Conservation (phyloP, 2,329 filamentous ascomycete species). For the Aspergillus neoniger region DNA sequence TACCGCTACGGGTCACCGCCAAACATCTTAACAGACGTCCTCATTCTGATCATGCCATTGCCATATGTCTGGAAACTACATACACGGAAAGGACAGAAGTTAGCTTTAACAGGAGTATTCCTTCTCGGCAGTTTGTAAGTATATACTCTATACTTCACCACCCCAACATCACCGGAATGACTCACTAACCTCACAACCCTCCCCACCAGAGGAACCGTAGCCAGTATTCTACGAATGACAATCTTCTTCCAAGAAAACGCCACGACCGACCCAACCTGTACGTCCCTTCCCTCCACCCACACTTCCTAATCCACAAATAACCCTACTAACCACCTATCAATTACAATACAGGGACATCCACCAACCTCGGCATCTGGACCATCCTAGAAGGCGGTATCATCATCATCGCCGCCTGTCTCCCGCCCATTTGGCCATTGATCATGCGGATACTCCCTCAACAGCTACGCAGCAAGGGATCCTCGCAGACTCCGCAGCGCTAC, state of each 20-base stretch:
- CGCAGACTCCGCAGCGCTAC: not conserved
- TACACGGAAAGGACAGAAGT: slow-evolving; percentile 15
- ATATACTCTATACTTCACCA: no score
- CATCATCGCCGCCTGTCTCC: slow-evolving; percentile 25
- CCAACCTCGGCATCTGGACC: slow-evolving; percentile 23
- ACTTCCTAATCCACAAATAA: no score
- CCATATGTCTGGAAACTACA: slow-evolving; percentile 21
- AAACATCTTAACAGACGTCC: slow-evolving; percentile 15
- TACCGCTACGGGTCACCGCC: slow-evolving; percentile 23
- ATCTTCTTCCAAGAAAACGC: slow-evolving; percentile 16
- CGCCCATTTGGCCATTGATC: slow-evolving; percentile 26
- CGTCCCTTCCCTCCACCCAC: not conserved
- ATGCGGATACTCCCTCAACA: slow-evolving; percentile 8
- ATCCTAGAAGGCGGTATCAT: slow-evolving; percentile 24
- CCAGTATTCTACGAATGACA: slow-evolving; percentile 21
- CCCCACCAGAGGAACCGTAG: slow-evolving; percentile 21
- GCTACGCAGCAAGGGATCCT: slow-evolving; percentile 8
- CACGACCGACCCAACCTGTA: slow-evolving; percentile 21
- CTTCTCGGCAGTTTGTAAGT: slow-evolving; percentile 27
- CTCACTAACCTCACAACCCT: not conserved
- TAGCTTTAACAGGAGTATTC: slow-evolving; percentile 26
- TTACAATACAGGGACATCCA: slow-evolving; percentile 17
- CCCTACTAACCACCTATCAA: not conserved
- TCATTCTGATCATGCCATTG: slow-evolving; percentile 19
- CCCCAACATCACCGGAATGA: not conserved